A percentile compares a stretch with the other conserved stretches of the same genome.
phyloP scores from a whole-genome alignment of 208 protist species.

The Spongospora subterranea region DNA sequence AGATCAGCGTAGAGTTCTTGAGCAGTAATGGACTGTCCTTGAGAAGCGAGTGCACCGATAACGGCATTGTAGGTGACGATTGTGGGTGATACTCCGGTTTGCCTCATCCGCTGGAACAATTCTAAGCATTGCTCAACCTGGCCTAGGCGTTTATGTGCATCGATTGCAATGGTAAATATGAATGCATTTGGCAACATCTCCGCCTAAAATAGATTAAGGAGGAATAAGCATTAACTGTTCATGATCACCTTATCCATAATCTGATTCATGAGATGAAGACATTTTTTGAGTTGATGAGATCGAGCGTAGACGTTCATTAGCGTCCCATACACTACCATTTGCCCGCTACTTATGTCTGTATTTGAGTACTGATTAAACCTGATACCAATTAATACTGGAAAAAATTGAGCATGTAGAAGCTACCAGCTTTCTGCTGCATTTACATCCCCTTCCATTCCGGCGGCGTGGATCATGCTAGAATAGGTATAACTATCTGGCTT shows the following conservation, averaged over 20 bases:
- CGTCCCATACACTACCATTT: conserved; percentile 10
- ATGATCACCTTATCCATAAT: neutral
- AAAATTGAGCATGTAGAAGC: neutral
- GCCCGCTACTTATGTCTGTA: neutral
- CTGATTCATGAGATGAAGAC: neutral
- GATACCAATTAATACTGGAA: neutral
- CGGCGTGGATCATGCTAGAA: neutral
- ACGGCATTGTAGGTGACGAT: neutral
- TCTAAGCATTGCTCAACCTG: neutral
- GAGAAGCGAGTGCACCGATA: neutral
- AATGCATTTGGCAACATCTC: neutral
- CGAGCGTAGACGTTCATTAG: conserved; percentile 12
- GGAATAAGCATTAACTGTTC: neutral
- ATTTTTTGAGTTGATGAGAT: neutral
- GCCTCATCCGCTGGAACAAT: neutral
- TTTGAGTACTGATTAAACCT: neutral
- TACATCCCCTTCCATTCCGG: neutral
- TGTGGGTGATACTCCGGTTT: neutral
- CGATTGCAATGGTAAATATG: conserved; percentile 9
- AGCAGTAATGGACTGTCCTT: neutral
- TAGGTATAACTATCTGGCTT: conserved; percentile 10
- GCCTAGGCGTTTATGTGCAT: neutral
- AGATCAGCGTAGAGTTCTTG: neutral
- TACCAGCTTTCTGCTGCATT: neutral
- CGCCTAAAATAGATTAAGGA: neutral